Evolutionary conservation across 805 yeast genomes (phyloP), one percentile per base, ranked within the genome.

Genomic region (Scheffersomyces spartinae): DNA sequence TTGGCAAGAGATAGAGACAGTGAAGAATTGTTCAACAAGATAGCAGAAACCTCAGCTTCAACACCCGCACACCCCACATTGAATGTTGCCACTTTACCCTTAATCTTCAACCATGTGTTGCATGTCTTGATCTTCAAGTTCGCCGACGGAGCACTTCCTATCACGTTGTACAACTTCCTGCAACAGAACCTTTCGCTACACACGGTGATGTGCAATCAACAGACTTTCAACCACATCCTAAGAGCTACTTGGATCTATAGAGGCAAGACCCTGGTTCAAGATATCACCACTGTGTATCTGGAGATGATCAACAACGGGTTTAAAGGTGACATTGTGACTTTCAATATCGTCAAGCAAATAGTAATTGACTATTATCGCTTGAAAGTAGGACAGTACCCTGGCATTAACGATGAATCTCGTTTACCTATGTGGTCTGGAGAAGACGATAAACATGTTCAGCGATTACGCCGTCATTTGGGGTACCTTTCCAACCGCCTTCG

Each of bases 231-330:
- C 32, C 57, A 58, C 32, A 39, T 60, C 4, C 33, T 60, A 22
- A 44, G 50, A 26, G 37, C 47, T 11, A 39, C 43, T 25, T 58
- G 65, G 64, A 40, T 58, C 2, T 59, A 38, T 35, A 40, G 39
- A 25, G 67, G 67, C 11, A 55, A 54, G 33, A 36, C 52, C 7
- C 47, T 45, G 24, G 32, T 59, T 14, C 48, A 48, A 29, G 52
- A 46, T 12, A 40, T 60, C 13, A 64, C 57, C 38, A 47, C 43
- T 31, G 35, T 45, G 1, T 38, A 37, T 15, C 41, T 45, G 26
- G 67, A 60, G 34, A 60, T 60, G 67, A 32, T 38, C 17, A 54
- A 56, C 30, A 55, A 55, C 31, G 67, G 67, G 13, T 56, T 55
- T 28, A 26, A 30, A 13, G 67, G 67, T 3, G 56, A 60, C 26